Conservation (phyloP, 2,329 filamentous ascomycete species). For the Stromatinia cepivora region DNA sequence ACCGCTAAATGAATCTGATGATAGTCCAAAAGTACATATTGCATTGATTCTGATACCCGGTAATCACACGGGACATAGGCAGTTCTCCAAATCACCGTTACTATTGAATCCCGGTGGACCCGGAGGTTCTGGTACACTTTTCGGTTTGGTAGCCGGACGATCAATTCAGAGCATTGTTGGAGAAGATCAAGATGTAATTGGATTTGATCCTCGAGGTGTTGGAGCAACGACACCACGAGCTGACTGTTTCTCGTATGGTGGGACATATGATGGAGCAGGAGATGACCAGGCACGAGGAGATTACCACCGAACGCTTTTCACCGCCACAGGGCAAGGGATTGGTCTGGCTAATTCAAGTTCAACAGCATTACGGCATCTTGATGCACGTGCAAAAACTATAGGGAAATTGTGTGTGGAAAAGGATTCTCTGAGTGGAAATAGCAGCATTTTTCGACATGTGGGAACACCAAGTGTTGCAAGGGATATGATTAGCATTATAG, state of each 20-base stretch:
- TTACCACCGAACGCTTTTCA: slow-evolving; percentile 32
- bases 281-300: slow-evolving; percentile 46
- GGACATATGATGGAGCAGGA: slow-evolving; percentile 17
- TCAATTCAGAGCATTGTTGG: slow-evolving; percentile 45
- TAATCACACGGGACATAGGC: slow-evolving; percentile 27
- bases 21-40: slow-evolving; percentile 38
- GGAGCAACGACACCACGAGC: slow-evolving; percentile 52
- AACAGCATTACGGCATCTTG: slow-evolving; percentile 49
- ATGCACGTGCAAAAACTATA: slow-evolving; percentile 46
- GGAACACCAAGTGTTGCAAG: slow-evolving; percentile 41
- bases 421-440: slow-evolving; percentile 34
- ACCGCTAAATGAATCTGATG: slow-evolving; percentile 42
- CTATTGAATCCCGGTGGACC: slow-evolving; percentile 51
- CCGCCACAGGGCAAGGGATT: slow-evolving; percentile 29
- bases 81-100: slow-evolving; percentile 45
- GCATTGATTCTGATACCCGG: slow-evolving; percentile 35
- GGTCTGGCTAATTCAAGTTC: slow-evolving; percentile 50
- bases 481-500: slow-evolving; percentile 44
- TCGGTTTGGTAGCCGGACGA: slow-evolving; percentile 37
- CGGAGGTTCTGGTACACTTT: slow-evolving; percentile 45
- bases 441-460: slow-evolving; percentile 38
- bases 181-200: slow-evolving; percentile 47
- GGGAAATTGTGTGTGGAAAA: slow-evolving; percentile 46
- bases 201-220: slow-evolving; percentile 53
- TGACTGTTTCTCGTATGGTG: slow-evolving; percentile 52